Conservation (phyloP, 2,329 filamentous ascomycete genomes). For the Fusarium sp. region DNA sequence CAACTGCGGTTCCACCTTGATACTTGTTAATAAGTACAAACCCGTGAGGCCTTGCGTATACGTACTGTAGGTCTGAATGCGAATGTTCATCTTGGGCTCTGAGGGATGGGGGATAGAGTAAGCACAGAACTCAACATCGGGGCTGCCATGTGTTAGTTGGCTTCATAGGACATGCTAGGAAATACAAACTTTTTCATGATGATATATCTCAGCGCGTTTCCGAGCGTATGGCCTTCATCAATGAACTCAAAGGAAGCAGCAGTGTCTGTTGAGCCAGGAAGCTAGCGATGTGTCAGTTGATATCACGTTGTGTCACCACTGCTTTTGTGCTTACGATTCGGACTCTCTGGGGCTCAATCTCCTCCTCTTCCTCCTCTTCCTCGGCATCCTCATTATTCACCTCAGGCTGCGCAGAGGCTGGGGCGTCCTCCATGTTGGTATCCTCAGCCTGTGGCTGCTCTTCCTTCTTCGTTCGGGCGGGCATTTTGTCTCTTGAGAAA, state of each 20-base stretch:
- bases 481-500: conserved; percentile 45
- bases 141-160: conserved; percentile 62
- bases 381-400: conserved; percentile 49
- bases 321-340: conserved; percentile 62
- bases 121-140: conserved; percentile 96
- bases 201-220: conserved; percentile 91
- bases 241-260: conserved; percentile 96
- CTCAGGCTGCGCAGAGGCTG: conserved; percentile 50
- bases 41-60: conserved; percentile 8
- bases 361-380: conserved; percentile 56
- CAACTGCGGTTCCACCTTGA: conserved; percentile 79
- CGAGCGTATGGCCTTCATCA: conserved; percentile 93
- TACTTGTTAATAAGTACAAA: conserved; percentile 13
- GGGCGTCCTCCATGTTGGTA: conserved; percentile 57
- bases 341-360: conserved; percentile 65
- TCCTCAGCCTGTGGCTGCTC: conserved; percentile 46
- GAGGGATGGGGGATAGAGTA: conserved; percentile 98
- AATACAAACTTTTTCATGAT: conserved; percentile 94
- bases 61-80: conserved; percentile 96
- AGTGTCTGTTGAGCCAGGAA: conserved; percentile 84
- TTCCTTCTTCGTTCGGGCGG: conserved; percentile 51
- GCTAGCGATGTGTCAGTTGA: conserved; percentile 57
- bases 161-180: too few relatives aligned
- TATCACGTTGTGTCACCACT: too few relatives aligned
- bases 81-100: conserved; percentile 94